A percentile compares a stretch with the other conserved stretches of the same genome.
These are phyloP conservation scores for Poa pratensis DNA, from an alignment of 176 grass and related monocot genomes.

Conservation along the genomic window DNA sequence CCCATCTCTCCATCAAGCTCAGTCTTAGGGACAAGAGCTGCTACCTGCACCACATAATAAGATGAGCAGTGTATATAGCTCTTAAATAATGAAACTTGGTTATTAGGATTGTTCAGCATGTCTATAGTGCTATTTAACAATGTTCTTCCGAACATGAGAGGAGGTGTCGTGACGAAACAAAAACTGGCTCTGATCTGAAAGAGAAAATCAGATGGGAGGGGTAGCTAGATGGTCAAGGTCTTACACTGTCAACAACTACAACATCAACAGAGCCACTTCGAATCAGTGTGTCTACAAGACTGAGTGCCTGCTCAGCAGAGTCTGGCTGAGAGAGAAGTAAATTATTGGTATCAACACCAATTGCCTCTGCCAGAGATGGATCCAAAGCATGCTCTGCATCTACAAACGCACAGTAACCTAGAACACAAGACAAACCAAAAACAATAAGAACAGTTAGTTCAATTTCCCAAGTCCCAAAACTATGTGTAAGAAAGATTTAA, in stretches of 20 bases:
- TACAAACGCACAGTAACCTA: conserved; percentile 98
- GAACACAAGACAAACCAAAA: conserved; percentile 24
- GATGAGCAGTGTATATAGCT: background rate
- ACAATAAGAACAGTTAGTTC: background rate
- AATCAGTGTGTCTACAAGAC: conserved; percentile 95
- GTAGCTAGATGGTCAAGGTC: conserved; percentile 26
- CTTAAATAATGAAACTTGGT: background rate
- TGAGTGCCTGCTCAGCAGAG: conserved; percentile 90
- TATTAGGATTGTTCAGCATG: conserved; percentile 11
- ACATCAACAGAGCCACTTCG: conserved; percentile 98
- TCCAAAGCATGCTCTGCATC: conserved; percentile 98
- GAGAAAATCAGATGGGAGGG: conserved; percentile 23
- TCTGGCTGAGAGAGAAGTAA: conserved; percentile 94
- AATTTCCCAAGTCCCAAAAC: conserved; percentile 1
- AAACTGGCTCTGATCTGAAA: conserved; percentile 7
- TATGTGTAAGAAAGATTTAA: conserved; percentile 12
- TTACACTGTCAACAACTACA: conserved; percentile 99
- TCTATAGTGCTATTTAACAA: background rate
- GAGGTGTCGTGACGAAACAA: background rate
- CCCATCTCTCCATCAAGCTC: conserved; percentile 99
- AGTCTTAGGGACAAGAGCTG: conserved; percentile 91
- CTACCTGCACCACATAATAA: conserved; percentile 66
- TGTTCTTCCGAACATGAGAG: conserved; percentile 10
- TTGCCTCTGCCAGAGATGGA: conserved; percentile 87
- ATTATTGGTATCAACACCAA: conserved; percentile 88